Evolutionary conservation across 345 rosid genomes (phyloP).

Genomic region (Citrus cavaleriei): DNA sequence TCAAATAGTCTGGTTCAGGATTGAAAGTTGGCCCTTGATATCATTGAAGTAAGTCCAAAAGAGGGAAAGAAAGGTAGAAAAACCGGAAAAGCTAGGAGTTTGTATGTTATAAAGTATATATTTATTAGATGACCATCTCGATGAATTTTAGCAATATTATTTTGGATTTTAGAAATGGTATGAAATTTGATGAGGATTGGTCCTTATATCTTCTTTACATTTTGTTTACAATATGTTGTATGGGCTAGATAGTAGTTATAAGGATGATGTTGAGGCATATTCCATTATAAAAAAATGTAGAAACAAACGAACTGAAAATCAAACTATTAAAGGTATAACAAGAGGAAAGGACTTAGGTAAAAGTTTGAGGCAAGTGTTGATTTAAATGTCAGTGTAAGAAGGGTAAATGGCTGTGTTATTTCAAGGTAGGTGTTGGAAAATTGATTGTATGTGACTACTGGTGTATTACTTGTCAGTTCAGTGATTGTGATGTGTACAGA

Average conservation of each 20-base stretch:
- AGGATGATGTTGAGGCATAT: not conserved
- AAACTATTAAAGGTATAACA: not conserved
- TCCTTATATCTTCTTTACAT: not conserved
- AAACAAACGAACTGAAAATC: not conserved
- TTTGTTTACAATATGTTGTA: not conserved
- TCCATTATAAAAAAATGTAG: not conserved
- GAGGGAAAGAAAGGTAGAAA: not conserved
- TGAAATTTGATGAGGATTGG: not conserved
- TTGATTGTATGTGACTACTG: not conserved
- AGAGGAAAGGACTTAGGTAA: not conserved
- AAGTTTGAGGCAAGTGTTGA: not conserved
- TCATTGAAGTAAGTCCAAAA: not conserved
- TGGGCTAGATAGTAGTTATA: not conserved
- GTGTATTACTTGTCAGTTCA: not conserved
- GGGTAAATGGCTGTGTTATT: not conserved
- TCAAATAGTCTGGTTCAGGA: not conserved
- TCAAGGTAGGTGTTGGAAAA: not conserved
- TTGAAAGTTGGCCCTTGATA: not conserved
- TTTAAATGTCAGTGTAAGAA: not conserved
- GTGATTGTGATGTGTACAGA: not conserved
- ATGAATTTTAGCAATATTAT: not conserved
- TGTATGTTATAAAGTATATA: not conserved
- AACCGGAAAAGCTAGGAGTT: not conserved
- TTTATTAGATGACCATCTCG: not conserved
- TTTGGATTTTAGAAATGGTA: not conserved